A percentile compares a stretch with the other conserved stretches of the same genome.
These are phyloP conservation scores for Rutstroemia sp. DNA, from an alignment of 2,329 filamentous ascomycete species.

Conservation along the genomic window DNA sequence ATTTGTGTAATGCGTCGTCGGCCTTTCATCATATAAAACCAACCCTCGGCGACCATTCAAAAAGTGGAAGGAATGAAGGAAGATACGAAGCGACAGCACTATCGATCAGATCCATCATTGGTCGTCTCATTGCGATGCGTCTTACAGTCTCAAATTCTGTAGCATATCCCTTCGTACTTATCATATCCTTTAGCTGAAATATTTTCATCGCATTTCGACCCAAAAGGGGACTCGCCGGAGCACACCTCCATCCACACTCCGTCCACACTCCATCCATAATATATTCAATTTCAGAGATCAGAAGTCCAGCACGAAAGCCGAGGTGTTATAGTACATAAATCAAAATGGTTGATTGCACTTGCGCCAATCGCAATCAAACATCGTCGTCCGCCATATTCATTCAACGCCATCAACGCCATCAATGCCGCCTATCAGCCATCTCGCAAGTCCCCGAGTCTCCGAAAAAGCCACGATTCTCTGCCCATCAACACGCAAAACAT, in stretches of 20 bases:
- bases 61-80: neutral
- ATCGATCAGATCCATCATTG: too few relatives aligned
- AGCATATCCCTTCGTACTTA: too few relatives aligned
- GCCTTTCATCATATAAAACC: neutral
- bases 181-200: too few relatives aligned
- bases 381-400: neutral
- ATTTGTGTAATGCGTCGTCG: neutral
- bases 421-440: neutral
- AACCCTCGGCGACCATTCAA: neutral
- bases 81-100: neutral
- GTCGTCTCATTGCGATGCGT: too few relatives aligned
- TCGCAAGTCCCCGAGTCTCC: slow-evolving; percentile 7
- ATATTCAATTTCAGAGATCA: neutral
- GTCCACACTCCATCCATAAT: neutral
- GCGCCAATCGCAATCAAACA: too few relatives aligned
- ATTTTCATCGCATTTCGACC: too few relatives aligned
- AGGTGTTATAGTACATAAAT: neutral
- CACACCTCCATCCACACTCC: too few relatives aligned
- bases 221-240: too few relatives aligned
- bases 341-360: too few relatives aligned
- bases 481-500: neutral
- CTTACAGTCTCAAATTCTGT: too few relatives aligned
- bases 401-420: neutral
- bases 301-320: neutral
- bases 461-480: slow-evolving; percentile 6